These are phyloP conservation scores for Penicillium canariense DNA, from an alignment of 495 filamentous ascomycete species.

Conservation along the genomic window DNA sequence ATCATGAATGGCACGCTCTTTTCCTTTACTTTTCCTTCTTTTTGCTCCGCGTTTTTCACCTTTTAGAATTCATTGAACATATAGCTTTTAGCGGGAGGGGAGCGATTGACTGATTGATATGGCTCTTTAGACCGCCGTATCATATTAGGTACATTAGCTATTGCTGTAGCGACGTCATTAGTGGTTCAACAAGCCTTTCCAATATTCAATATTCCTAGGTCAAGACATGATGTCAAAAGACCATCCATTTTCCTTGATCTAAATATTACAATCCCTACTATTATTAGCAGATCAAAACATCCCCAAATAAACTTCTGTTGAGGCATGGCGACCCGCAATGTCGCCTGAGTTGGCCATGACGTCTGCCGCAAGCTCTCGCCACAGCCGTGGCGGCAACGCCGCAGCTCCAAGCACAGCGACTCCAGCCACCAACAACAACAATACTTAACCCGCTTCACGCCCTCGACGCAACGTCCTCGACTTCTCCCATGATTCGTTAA, in stretches of 20 bases:
- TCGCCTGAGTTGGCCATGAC: conserved; percentile 2
- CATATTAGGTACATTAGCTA: background rate
- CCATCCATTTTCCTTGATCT: too few species aligned
- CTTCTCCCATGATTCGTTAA: background rate
- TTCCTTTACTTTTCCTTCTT: background rate
- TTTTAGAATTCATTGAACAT: background rate
- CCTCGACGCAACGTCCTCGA: background rate
- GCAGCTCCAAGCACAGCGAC: background rate
- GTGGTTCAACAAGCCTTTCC: background rate
- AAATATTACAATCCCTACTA: too few species aligned
- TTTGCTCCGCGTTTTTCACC: background rate
- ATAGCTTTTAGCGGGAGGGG: background rate
- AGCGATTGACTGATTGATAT: background rate
- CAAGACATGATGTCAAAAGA: too few species aligned
- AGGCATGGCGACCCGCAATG: too few species aligned
- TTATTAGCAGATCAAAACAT: too few species aligned
- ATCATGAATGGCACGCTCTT: conserved; percentile 4
- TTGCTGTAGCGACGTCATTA: background rate
- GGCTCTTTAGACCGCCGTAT: background rate
- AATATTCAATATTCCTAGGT: too few species aligned
- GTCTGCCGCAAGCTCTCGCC: conserved; percentile 15
- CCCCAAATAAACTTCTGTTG: too few species aligned
- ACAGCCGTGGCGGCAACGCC: conserved; percentile 13
- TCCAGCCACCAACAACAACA: background rate
- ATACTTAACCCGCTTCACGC: background rate